Conservation (phyloP, 192 early-diverging fungal species). For the Backusella tuberculispora region DNA sequence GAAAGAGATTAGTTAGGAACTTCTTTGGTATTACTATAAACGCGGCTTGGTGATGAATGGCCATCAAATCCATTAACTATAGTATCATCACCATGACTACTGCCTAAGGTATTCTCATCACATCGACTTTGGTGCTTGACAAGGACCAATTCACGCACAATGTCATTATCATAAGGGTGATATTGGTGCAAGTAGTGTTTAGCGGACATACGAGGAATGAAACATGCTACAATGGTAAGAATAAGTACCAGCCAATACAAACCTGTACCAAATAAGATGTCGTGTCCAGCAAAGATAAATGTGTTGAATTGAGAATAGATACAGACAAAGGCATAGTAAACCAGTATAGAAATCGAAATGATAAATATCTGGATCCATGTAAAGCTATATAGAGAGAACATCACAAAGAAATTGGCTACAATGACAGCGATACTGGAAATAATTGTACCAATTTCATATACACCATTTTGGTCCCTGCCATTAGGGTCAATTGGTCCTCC, state of each 20-base stretch:
- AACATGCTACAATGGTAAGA: slow-evolving; percentile 61
- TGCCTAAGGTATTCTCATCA: neutral
- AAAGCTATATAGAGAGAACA: slow-evolving; percentile 75
- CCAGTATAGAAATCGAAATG: slow-evolving; percentile 52
- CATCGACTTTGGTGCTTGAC: slow-evolving; percentile 17
- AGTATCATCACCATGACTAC: neutral
- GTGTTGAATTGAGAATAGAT: slow-evolving; percentile 59
- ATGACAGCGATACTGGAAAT: slow-evolving; percentile 75
- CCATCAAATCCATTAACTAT: slow-evolving; percentile 3
- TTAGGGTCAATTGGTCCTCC: slow-evolving; percentile 44
- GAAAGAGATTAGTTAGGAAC: neutral
- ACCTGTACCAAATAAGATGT: slow-evolving; percentile 62
- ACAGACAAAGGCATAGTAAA: slow-evolving; percentile 63
- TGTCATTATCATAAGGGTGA: slow-evolving; percentile 81
- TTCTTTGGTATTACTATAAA: neutral
- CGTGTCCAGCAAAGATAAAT: slow-evolving; percentile 43
- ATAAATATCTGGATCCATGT: slow-evolving; percentile 67
- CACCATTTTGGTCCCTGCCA: slow-evolving; percentile 52
- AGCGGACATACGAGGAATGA: slow-evolving; percentile 74
- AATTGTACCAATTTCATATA: slow-evolving; percentile 72
- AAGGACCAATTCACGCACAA: slow-evolving; percentile 80
- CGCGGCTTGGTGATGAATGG: neutral
- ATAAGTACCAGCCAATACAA: slow-evolving; percentile 75
- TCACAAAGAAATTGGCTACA: slow-evolving; percentile 82
- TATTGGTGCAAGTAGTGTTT: slow-evolving; percentile 73